Percentiles rank a stretch among this genome's conserved stretches.
Evolutionary conservation across 805 yeast species (phyloP).

Genomic region (Saccharomycopsis sp.): DNA sequence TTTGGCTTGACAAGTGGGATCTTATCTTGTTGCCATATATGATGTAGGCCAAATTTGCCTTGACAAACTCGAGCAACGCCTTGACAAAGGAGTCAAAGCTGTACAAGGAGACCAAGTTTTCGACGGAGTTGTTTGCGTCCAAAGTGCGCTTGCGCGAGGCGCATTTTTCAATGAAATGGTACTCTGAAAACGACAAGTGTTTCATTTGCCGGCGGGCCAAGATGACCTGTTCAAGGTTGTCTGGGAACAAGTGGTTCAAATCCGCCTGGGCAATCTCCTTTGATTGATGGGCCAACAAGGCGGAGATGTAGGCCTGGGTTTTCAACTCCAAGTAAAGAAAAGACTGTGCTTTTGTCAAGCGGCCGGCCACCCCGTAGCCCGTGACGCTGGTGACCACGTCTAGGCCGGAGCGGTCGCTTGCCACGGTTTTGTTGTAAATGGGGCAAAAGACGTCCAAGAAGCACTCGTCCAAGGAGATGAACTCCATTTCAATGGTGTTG

Average conservation of each 20-base stretch:
- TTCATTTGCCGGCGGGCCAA: conserved; percentile 27
- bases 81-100: conserved; percentile 81
- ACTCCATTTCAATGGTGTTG: conserved; percentile 80
- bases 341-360: conserved; percentile 73
- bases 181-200: conserved; percentile 61
- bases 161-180: conserved; percentile 71
- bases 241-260: conserved; percentile 24
- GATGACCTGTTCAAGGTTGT: conserved; percentile 18
- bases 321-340: conserved; percentile 75
- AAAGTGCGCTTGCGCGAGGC: conserved; percentile 58
- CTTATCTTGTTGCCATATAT: conserved; percentile 57
- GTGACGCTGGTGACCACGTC: conserved; percentile 29
- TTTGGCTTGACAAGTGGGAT: conserved; percentile 4
- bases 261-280: conserved; percentile 68
- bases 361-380: conserved; percentile 33
- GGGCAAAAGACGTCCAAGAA: conserved; percentile 87
- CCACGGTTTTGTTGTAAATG: conserved; percentile 19
- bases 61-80: conserved; percentile 68
- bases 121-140: conserved; percentile 36
- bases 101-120: conserved; percentile 57
- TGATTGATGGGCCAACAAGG: conserved; percentile 58
- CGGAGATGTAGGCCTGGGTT: conserved; percentile 92
- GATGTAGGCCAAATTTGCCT: conserved; percentile 61
- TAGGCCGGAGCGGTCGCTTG: conserved; percentile 1
- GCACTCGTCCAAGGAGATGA: conserved; percentile 73